Evolutionary conservation across 2,329 filamentous ascomycete species (phyloP), one percentile per base, ranked within the genome.

Genomic region (Thielaviopsis ethacetica): DNA sequence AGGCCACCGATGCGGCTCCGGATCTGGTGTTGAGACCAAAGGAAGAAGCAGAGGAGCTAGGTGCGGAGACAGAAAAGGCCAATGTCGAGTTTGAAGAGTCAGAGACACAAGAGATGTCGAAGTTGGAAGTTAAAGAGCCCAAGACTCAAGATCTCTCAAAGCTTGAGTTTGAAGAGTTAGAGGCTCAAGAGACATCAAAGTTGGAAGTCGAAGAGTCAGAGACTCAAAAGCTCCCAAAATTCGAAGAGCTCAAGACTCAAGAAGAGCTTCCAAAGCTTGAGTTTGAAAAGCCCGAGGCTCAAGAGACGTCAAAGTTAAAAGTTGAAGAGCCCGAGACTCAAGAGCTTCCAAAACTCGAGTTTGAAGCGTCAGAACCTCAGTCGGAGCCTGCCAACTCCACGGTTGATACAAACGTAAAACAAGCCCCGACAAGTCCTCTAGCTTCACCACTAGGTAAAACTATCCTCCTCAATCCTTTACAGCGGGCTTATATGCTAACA

Each of bases 1-100:
- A 74, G 64, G 70, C 70, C 65, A 73, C 75, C 60, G 79, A 81
- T 66, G 74, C 78, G 41, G 66, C 72, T n/a, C 78, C 79, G 41
- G 79, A 82, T 64, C 64, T 78, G 62, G 68, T 80, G 56, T 62
- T 77, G 64, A 73, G 71, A 67, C 67, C 73, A 49, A 44, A 49
- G 17, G 55, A 57, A 2, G 53, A 53, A 12, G 17, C 44, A 17
- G 52, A 47, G 24, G 38, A 58, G 19, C 24, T 30, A 19, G 49
- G 47, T 34, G 51, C 27, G 50, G 44, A 51, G 21, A 22, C 41
- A 51, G 47, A 51, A 15, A 13, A 50, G 21, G 10, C 38, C 4
- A n/a, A 44, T 34, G 30, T 12, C 10, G 30, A 34, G 30, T 26
- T 26, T 38, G 2, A 21, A 21, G 44, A 49, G 7, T 17, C 44